Evolutionary conservation across 352 stramenopile species (phyloP), one percentile per base, ranked within the genome.

Genomic region (Pythium chondricola): DNA sequence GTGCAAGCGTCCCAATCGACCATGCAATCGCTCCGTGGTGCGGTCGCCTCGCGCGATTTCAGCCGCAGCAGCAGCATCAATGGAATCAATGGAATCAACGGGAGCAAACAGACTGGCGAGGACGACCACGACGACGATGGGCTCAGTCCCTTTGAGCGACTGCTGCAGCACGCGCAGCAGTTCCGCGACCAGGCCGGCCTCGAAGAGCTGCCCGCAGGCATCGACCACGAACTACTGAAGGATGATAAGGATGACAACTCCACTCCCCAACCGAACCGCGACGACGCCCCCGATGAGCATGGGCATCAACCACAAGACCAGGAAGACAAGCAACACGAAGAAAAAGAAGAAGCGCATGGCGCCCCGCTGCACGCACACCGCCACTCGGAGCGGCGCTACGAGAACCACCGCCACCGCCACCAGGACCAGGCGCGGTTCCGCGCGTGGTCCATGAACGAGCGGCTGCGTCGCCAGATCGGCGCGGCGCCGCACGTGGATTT

Each of bases 141-240:
- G n/a, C 25, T 79, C 52, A 85, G 66, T 58, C 69, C 75, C 22
- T 77, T 90, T 1, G 74, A 88, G 54, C 71, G 71, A 7, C 61
- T 90, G 24, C 30, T 88, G 56, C 71, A 80, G 49, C 68, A 84
- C 58, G 82, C 73, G 51, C 62, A 83, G 55, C 54, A 84, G 33
- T 90, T 85, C 58, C 73, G 56, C 26, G 4, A 64, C 62, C 49
- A 65, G 53, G 16, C 38, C 40, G 13, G 52, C 38, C 2, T 64
- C 52, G 44, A 53, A 24, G 52, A 64, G 10, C 33, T 56, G 41
- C 29, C 43, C 3, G 43, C 60, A 20, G 35, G 39, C 9, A 51
- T 53, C 6, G 48, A 60, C 4, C 29, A 62, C 13, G 41, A 59
- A 0, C 43, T 43, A 3, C 18, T 46, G n/a, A 25, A 22, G 18